Conservation (phyloP, 768 basidiomycete species). For the Termitomyces bulborhizus region DNA sequence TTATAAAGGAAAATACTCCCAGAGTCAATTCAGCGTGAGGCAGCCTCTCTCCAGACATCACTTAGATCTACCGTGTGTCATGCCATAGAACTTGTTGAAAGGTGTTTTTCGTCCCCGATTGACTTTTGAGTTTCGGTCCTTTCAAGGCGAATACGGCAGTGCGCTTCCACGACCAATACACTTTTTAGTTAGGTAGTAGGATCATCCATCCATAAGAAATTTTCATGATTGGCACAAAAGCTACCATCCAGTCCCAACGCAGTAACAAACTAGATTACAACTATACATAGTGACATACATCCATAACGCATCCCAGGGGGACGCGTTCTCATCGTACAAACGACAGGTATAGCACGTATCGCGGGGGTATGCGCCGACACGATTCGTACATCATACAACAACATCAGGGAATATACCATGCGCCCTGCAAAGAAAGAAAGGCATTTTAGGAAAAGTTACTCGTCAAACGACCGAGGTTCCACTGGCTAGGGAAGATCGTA, state of each 20-base stretch:
- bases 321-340: neutral
- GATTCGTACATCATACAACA: neutral
- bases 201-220: no score
- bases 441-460: neutral
- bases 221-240: neutral
- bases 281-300: neutral
- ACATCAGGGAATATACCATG: neutral
- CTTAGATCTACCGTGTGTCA: no score
- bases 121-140: no score
- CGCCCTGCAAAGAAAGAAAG: no score
- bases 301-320: no score
- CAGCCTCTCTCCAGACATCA: no score
- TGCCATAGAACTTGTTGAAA: no score
- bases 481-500: slow-evolving; percentile 4
- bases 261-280: neutral
- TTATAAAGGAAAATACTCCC: no score
- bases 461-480: slow-evolving; percentile 4
- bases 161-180: neutral
- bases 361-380: neutral
- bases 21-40: no score
- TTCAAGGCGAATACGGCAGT: no score
- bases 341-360: neutral
- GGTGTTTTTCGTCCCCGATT: no score
- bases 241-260: neutral
- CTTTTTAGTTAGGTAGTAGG: no score